phyloP scores from a whole-genome alignment of 495 filamentous ascomycete species.

The Xylaria venustula region DNA sequence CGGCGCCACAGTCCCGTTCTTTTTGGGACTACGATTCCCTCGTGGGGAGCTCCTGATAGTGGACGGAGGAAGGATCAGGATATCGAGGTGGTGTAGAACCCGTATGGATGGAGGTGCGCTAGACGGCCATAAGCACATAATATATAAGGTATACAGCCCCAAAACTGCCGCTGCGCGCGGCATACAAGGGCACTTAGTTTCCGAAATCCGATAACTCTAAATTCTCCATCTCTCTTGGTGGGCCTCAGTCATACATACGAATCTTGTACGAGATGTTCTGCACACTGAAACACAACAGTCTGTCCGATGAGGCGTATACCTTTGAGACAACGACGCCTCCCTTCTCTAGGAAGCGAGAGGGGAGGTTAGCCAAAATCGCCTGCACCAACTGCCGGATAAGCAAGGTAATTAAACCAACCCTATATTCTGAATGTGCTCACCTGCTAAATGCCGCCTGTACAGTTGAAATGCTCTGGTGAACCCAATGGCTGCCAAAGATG shows the following conservation, averaged over 20 bases:
- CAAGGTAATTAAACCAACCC: conserved; percentile 10
- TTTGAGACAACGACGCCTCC: conserved; percentile 18
- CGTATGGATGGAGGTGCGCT: not conserved
- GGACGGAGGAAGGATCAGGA: not conserved
- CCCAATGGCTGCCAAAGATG: conserved; percentile 11
- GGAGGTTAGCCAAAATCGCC: conserved; percentile 13
- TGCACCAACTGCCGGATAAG: conserved; percentile 18
- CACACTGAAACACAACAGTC: conserved; percentile 15
- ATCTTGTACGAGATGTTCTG: conserved; percentile 12
- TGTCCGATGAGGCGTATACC: conserved; percentile 12
- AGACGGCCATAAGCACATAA: not conserved
- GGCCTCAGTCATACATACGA: not conserved
- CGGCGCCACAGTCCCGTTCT: not conserved
- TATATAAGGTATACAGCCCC: conserved; percentile 7
- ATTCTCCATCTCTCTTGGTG: not conserved
- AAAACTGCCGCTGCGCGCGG: conserved; percentile 1
- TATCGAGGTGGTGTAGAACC: not conserved
- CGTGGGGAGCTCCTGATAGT: not conserved
- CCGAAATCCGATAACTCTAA: not conserved
- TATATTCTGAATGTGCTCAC: not conserved
- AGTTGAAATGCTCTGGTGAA: conserved; percentile 15
- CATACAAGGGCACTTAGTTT: conserved; percentile 1
- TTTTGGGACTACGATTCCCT: conserved; percentile 8
- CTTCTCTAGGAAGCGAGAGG: conserved; percentile 15
- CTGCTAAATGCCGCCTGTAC: not conserved